Base-by-base conservation (phyloP, 371 early-diverging fungal species). In the Saksenaea oblongispora region DNA sequence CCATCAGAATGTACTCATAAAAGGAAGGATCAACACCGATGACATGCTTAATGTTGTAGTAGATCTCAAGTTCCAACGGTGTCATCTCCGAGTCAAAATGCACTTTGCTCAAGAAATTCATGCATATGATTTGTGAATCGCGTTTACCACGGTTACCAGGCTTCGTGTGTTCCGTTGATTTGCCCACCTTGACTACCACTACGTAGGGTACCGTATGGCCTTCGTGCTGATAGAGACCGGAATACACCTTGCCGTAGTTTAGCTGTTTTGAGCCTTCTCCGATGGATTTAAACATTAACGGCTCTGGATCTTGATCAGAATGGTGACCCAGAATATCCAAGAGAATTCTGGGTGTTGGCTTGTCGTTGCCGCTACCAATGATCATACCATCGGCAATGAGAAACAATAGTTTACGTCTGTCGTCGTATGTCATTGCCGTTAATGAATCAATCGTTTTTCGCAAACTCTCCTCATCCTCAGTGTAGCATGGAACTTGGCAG, bases 81-180 rank as follows among this genome's bases (percentile, higher is more conserved):
- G 93, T 93, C 94, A 98, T 92, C 51, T 92, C 90, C 61, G 95
- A 93, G 60, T 95, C 88, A 79, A 95, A 96, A 57, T 92, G 87
- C 37, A 97, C 89, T 67, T 93, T 91, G 67, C 89, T 86, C 66
- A 98, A 87, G 83, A 98, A 99, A 57, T 91, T 88, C 98, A 99
- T 98, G 51, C 98, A 79, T 60, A 99, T 88, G 54, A 99, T 91
- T 76, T 99, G 99, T 22, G 96, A 96, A 79, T 99, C 99, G 62
- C 99, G 90, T 75, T 99, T 99, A 66, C 99, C 99, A 62, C 99
- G 87, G 71, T 99, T 98, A n/a, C 96, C 96, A 8, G 95, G 91
- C 67, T 93, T 93, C 59, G 88, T 80, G 15, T 75, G 68, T 64
- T 97, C 96, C 3, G 83, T 82, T 1, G 89, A 87, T 0, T 91